These are phyloP conservation scores for Ophiostoma sp. DNA, from an alignment of 2,329 filamentous ascomycete species.

Conservation along the genomic window DNA sequence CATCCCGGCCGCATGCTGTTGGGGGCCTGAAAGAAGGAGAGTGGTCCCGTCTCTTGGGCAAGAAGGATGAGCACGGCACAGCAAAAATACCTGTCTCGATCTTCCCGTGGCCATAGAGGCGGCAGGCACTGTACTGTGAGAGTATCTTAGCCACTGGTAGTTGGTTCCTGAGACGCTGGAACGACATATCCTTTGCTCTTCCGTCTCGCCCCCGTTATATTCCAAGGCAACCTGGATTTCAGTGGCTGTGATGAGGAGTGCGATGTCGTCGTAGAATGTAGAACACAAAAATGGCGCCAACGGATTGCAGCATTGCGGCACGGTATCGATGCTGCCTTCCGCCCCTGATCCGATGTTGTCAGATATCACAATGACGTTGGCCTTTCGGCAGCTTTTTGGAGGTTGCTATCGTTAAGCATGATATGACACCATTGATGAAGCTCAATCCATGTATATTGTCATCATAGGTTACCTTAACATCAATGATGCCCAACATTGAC, in stretches of 20 bases:
- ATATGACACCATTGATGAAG: background rate
- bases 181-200: background rate
- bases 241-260: background rate
- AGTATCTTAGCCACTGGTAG: background rate
- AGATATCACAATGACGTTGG: background rate
- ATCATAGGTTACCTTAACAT: background rate
- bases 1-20: background rate
- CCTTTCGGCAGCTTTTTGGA: background rate
- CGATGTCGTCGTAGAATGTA: background rate
- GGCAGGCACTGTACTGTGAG: background rate
- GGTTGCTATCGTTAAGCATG: background rate
- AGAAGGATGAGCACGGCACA: background rate
- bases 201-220: too few relatives aligned
- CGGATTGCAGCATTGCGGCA: background rate
- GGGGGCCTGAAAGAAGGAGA: background rate
- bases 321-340: background rate
- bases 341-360: background rate
- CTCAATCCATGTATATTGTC: background rate
- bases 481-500: slow-evolving; percentile 3
- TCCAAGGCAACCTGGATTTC: too few relatives aligned
- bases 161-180: background rate
- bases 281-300: background rate
- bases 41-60: background rate
- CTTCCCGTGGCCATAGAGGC: background rate
- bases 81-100: background rate